These are phyloP conservation scores for Apostasia shenzhenica DNA, from an alignment of 106 monocot species.

Conservation along the genomic window DNA sequence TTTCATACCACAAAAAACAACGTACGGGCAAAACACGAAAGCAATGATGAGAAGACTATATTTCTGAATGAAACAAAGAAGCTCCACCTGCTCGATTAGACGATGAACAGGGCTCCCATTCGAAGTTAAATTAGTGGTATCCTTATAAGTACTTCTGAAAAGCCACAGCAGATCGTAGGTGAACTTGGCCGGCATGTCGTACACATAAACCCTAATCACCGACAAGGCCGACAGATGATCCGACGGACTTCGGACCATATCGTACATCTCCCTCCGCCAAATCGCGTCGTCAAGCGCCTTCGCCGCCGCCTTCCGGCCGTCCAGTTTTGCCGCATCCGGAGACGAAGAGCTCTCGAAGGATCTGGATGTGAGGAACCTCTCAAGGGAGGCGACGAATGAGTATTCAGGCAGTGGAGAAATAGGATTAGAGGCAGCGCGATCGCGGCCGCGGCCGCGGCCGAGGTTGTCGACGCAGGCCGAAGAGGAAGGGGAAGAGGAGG, in stretches of 20 bases:
- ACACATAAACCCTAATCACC: conserved; percentile 71
- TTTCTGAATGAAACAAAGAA: too few species aligned
- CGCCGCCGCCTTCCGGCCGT: conserved; percentile 6
- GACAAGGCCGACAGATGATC: conserved; percentile 20
- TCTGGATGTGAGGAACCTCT: conserved; percentile 52
- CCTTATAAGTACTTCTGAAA: conserved; percentile 51
- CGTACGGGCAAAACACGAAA: too few species aligned
- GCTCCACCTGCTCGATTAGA: conserved; percentile 70
- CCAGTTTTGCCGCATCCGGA: background rate
- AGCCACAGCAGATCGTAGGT: conserved; percentile 77
- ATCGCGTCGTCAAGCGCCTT: conserved; percentile 41
- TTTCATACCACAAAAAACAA: too few species aligned
- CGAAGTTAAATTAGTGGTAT: conserved; percentile 74
- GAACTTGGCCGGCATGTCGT: conserved; percentile 89
- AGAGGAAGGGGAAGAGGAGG: conserved; percentile 13
- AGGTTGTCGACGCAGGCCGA: conserved; percentile 6
- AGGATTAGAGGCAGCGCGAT: background rate
- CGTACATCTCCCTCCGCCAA: conserved; percentile 36
- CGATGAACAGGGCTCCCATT: conserved; percentile 94
- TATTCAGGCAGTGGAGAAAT: conserved; percentile 25
- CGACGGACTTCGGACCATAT: conserved; percentile 11
- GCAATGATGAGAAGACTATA: too few species aligned
- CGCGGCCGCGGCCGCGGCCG: background rate
- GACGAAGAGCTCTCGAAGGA: background rate
- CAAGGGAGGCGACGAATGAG: conserved; percentile 73